These are phyloP conservation scores for Sherardia arvensis DNA, from an alignment of 257 asterid genomes.

Conservation along the genomic window DNA sequence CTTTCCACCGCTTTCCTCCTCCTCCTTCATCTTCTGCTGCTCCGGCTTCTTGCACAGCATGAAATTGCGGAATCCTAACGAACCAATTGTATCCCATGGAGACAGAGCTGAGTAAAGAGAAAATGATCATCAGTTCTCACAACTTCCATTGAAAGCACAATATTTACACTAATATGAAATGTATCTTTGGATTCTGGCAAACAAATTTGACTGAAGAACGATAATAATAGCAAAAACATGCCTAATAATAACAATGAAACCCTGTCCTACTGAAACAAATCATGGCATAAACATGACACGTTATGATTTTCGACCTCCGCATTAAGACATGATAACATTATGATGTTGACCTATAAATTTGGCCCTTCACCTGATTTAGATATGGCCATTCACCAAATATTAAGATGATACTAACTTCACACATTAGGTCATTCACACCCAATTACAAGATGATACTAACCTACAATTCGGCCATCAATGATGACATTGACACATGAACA, in stretches of 20 bases:
- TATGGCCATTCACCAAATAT: no score
- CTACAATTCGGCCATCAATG: not conserved
- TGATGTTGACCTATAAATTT: no score
- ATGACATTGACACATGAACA: not conserved
- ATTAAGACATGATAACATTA: not conserved
- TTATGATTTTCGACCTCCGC: not conserved
- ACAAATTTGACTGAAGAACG: not conserved
- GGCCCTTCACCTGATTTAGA: no score
- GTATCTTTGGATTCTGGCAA: not conserved
- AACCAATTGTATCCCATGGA: constrained; percentile 86
- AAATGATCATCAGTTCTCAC: not conserved
- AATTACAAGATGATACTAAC: not conserved
- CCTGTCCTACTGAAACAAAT: not conserved
- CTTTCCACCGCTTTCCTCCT: constrained; percentile 15
- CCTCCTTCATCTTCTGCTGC: constrained; percentile 18
- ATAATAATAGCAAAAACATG: not conserved
- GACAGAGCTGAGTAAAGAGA: constrained; percentile 43
- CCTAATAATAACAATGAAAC: not conserved
- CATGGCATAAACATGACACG: not conserved
- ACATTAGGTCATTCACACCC: not conserved
- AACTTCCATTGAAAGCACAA: not conserved
- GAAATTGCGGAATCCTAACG: constrained; percentile 70
- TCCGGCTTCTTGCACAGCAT: constrained; percentile 81
- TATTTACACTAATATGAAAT: not conserved
- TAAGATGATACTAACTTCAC: not conserved